A percentile compares a stretch with the other conserved stretches of the same genome.
Conservation (phyloP, 2,329 filamentous ascomycete genomes). For the Colletotrichum sp. region DNA sequence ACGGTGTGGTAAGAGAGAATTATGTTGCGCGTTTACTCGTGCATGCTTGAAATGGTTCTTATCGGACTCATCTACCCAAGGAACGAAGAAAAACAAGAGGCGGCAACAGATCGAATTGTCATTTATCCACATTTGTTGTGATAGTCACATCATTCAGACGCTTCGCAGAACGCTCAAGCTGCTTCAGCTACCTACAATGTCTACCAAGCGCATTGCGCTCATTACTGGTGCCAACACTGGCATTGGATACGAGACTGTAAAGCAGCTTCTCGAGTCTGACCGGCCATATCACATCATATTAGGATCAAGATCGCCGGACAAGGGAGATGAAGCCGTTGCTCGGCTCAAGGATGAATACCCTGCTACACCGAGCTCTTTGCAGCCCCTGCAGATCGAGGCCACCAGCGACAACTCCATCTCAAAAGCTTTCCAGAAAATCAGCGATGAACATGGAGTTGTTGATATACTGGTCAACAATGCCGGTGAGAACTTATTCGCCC, state of each 20-base stretch:
- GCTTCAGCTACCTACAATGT: background rate
- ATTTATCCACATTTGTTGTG: background rate
- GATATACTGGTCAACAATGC: constrained; percentile 40
- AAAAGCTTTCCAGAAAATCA: constrained; percentile 29
- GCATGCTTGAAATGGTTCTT: background rate
- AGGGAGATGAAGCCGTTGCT: constrained; percentile 52
- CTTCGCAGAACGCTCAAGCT: background rate
- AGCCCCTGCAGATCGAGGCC: constrained; percentile 57
- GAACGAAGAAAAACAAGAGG: background rate
- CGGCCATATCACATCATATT: constrained; percentile 60
- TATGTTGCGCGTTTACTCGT: background rate
- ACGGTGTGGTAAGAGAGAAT: background rate
- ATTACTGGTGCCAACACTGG: constrained; percentile 68
- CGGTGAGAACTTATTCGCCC: background rate
- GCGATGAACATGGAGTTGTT: constrained; percentile 28
- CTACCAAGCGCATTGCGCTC: constrained; percentile 44
- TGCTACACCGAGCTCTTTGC: constrained; percentile 43
- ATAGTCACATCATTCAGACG: background rate
- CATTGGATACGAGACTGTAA: constrained; percentile 63
- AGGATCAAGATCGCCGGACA: constrained; percentile 55
- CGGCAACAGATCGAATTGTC: background rate
- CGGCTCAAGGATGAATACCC: constrained; percentile 45
- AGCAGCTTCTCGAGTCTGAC: constrained; percentile 52
- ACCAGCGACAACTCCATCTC: constrained; percentile 51
- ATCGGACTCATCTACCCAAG: background rate